Percentiles rank a stretch among this genome's conserved stretches.
These are phyloP conservation scores for Inga oerstediana DNA, from an alignment of 306 rosid species.

Conservation along the genomic window DNA sequence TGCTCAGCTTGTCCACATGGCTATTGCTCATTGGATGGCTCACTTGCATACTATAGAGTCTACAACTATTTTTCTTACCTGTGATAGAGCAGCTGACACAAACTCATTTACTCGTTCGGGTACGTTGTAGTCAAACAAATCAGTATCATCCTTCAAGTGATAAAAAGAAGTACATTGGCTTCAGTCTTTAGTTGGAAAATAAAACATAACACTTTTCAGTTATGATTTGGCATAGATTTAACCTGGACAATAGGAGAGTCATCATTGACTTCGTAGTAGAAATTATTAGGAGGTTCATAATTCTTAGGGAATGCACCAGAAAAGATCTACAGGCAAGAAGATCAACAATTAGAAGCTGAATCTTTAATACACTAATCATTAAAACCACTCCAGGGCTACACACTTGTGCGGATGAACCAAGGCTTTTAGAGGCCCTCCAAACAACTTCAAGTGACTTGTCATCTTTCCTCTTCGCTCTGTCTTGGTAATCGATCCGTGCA, in stretches of 20 bases:
- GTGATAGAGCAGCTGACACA: conserved; percentile 71
- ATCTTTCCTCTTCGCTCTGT: conserved; percentile 64
- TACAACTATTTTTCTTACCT: conserved; percentile 42
- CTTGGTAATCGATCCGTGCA: conserved; percentile 88
- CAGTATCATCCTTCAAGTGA: conserved; percentile 61
- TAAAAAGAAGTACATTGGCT: conserved; percentile 3
- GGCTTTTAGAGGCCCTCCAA: conserved; percentile 77
- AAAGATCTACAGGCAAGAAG: conserved; percentile 55
- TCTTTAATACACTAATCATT: not conserved
- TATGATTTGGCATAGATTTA: conserved; percentile 26
- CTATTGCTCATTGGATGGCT: not conserved
- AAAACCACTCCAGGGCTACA: conserved; percentile 25
- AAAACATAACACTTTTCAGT: conserved; percentile 7
- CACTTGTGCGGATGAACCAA: conserved; percentile 80
- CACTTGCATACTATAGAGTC: not conserved
- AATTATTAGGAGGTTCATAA: conserved; percentile 76
- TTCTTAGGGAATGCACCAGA: conserved; percentile 72
- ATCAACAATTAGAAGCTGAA: conserved; percentile 5
- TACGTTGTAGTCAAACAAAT: conserved; percentile 81
- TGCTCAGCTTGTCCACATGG: not conserved
- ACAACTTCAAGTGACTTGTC: conserved; percentile 80
- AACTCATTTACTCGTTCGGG: conserved; percentile 72
- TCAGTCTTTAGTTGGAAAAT: conserved; percentile 13
- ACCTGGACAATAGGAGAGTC: conserved; percentile 74
- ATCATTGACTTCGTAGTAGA: conserved; percentile 69